Base-by-base conservation (phyloP, 495 filamentous ascomycete species). In the Parathielavia appendiculata region DNA sequence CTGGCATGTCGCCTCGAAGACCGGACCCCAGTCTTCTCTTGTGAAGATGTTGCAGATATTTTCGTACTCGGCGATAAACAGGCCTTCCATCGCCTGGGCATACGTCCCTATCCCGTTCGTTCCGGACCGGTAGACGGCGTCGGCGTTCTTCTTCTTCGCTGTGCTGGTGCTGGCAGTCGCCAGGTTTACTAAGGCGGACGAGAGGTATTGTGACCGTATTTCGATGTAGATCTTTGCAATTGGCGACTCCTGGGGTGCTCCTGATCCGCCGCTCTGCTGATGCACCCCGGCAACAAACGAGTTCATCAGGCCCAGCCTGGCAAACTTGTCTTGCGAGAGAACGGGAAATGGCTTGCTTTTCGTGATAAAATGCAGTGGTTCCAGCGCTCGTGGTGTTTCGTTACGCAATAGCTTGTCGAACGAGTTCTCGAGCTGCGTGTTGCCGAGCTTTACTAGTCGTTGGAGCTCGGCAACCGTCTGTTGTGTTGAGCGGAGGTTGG, bases 31-130 rank as follows among this genome's bases (percentile, higher is more conserved):
- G 66, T 95, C 87, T 26, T 92, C 87, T 3, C 88, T 83, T 14
- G 83, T 82, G 69, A 97, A 97, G 48, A 97, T 82, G 49, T 80
- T 82, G 61, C 84, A 86, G 46, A 97, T 86, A 60, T 89, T 95
- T 26, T 91, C 89, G 71, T 95, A 90, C 70, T 99, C 93, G 34
- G 90, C 83, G 22, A 84, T 71, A 63, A 96, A 92, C 53, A 96
- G 84, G 4, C 83, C 86, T 70, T 96, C 91, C 75, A 97, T 81
- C 2, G 86, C 89, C 61, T 85, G 86, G 0, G 90, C 89, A 62
- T 99, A 99, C 26, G 86, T 88, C 0, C 87, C 89, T 62, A 97
- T 95, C 16, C 90, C 93, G 71, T 91, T 97, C 26, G 90, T 92
- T n/a, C 91, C 92, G 65, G 90, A 83, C 49, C 86, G 81, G 68